phyloP scores from a whole-genome alignment of 1,139 yeast species.

The Geotrichum reessii region DNA sequence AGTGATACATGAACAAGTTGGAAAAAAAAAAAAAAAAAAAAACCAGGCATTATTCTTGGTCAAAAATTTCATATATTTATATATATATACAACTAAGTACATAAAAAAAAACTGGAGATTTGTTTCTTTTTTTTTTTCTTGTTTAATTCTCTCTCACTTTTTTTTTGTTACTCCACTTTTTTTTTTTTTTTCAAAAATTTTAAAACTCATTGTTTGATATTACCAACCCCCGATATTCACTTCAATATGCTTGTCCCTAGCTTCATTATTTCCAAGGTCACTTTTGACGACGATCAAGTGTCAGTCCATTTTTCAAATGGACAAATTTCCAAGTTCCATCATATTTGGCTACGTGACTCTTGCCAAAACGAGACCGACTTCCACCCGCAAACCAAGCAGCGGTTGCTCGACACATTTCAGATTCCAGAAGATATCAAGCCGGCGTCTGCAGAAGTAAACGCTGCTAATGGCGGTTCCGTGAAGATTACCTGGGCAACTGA shows the following conservation, averaged over 20 bases:
- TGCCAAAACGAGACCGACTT: slow-evolving; percentile 62
- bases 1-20: neutral
- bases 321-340: slow-evolving; percentile 39
- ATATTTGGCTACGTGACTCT: slow-evolving; percentile 66
- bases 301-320: slow-evolving; percentile 34
- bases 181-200: too few species aligned
- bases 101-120: too few species aligned
- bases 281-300: slow-evolving; percentile 29
- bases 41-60: too few species aligned
- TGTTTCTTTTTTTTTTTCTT: neutral
- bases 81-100: too few species aligned
- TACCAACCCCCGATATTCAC: neutral
- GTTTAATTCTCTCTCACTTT: neutral
- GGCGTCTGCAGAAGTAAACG: neutral
- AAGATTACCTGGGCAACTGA: slow-evolving; percentile 41
- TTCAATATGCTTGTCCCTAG: neutral
- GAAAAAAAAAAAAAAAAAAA: neutral
- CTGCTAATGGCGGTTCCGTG: slow-evolving; percentile 20
- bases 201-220: neutral
- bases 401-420: slow-evolving; percentile 53
- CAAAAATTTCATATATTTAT: too few species aligned
- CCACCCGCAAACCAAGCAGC: slow-evolving; percentile 57
- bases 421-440: slow-evolving; percentile 49
- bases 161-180: neutral
- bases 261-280: slow-evolving; percentile 3